Evolutionary conservation across 768 basidiomycete genomes (phyloP), one percentile per base, ranked within the genome.

Genomic region (Lactarius trivialis): DNA sequence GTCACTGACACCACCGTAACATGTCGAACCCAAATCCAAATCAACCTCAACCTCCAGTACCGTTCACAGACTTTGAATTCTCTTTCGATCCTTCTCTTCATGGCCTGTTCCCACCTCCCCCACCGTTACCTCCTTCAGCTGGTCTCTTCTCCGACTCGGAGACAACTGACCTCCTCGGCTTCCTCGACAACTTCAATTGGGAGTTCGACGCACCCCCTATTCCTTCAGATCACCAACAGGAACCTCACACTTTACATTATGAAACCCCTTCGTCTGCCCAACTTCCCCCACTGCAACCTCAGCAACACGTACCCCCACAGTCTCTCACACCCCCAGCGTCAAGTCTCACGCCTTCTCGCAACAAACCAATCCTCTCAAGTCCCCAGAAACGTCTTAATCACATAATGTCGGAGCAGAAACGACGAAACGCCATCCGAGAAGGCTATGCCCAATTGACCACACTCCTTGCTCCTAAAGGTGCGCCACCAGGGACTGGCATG

Each of bases 321-420:
- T 58, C 52, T 30, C 57, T 56, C 41, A 43, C 28, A 43, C 59
- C 50, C 17, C 30, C 62, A 8, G 49, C 67, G 60, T 64, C 74
- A 19, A 60, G 68, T 61, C 59, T 30, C 45, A 69, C 26, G 14
- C 17, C 45, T 37, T 68, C 77, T 50, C 78, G 79, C 62, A 56
- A 79, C 24, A 91, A 89, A 66, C 79, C 85, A 0, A 81, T 91
- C 21, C 79, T 94, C 28, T 88, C 91, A 7, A 85, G 84, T 4
- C 91, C 91, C 0, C 91, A 95, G 74, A 93, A 93, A 70, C 83
- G 92, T 14, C 82, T 91, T 17, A 93, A 94, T 71, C 92, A 96
- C 76, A 94, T 96, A 78, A 86, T 92, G 82, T 93, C 91, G 7
- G 93, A 96, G 72, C 93, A 96, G 75, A 91, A 91, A 70, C 89